A percentile compares a stretch with the other conserved stretches of the same genome.
These are phyloP conservation scores for Botrytis pseudocinerea DNA, from an alignment of 2,329 filamentous ascomycete species.

Conservation along the genomic window DNA sequence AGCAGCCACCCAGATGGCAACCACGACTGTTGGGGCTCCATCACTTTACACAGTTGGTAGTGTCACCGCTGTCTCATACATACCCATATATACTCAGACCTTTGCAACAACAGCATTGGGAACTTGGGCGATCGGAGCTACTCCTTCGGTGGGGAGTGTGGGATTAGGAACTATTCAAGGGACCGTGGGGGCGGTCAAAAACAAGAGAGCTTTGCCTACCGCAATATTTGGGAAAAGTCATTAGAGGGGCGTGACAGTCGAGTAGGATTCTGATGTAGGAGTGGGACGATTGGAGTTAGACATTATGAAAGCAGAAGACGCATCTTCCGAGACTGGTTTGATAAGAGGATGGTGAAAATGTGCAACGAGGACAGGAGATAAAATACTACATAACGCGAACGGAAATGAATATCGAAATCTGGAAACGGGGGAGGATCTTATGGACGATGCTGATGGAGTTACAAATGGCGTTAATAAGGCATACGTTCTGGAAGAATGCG, in stretches of 20 bases:
- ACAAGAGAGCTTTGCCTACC: constrained; percentile 19
- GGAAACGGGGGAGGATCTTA: neutral
- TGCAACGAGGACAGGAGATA: neutral
- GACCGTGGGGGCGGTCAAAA: constrained; percentile 25
- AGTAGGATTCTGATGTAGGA: too few relatives aligned
- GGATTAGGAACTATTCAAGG: constrained; percentile 35
- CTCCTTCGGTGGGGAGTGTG: constrained; percentile 33
- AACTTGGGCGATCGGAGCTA: constrained; percentile 36
- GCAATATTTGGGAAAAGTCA: constrained; percentile 3
- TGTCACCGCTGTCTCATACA: neutral
- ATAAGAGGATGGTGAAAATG: neutral
- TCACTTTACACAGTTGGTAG: constrained; percentile 11
- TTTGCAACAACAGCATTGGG: constrained; percentile 39
- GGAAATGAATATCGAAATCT: neutral
- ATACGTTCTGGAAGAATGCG: neutral
- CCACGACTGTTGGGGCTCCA: neutral
- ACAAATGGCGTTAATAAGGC: neutral
- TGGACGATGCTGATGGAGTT: neutral
- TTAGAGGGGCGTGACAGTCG: neutral
- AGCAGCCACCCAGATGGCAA: constrained; percentile 17
- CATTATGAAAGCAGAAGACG: neutral
- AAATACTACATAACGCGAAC: neutral
- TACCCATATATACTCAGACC: constrained; percentile 34
- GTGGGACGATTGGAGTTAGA: neutral
- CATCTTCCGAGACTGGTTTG: neutral